Percentiles rank a stretch among this genome's conserved stretches.
phyloP scores from a whole-genome alignment of 768 basidiomycete species.

The Paxillus ammoniavirescens region DNA sequence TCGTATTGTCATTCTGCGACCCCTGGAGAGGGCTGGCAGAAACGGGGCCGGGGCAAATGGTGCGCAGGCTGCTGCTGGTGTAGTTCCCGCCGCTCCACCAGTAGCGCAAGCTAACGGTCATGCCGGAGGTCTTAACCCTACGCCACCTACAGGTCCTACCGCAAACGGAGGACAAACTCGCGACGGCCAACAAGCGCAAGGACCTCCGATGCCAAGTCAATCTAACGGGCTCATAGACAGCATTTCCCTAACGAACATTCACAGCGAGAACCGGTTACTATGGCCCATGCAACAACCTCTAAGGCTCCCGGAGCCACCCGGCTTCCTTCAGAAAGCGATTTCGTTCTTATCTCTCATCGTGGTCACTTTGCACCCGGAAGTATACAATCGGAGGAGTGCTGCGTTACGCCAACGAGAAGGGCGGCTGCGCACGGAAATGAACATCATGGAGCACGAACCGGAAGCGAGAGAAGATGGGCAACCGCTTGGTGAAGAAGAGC shows the following conservation, averaged over 20 bases:
- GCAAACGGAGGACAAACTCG: constrained; percentile 16
- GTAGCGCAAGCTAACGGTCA: constrained; percentile 14
- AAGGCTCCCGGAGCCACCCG: constrained; percentile 38
- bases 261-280: constrained; percentile 49
- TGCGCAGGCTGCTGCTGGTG: constrained; percentile 16
- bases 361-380: constrained; percentile 67
- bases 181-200: constrained; percentile 21
- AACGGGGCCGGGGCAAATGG: constrained; percentile 23
- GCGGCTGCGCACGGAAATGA: constrained; percentile 63
- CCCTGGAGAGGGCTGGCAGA: constrained; percentile 33
- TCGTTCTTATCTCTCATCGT: constrained; percentile 58
- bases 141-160: neutral
- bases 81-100: constrained; percentile 24
- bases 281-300: constrained; percentile 34
- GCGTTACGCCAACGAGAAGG: constrained; percentile 64
- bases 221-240: constrained; percentile 42
- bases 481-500: constrained; percentile 33
- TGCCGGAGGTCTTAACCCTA: constrained; percentile 15
- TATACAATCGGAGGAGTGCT: constrained; percentile 66
- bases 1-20: constrained; percentile 42
- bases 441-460: constrained; percentile 29
- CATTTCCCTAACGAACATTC: constrained; percentile 57
- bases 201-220: constrained; percentile 30
- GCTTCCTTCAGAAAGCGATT: constrained; percentile 45
- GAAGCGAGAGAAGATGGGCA: constrained; percentile 30